Base-by-base conservation (phyloP, 1,284 basidiomycete species). In the Ganoderma resinaceum region DNA sequence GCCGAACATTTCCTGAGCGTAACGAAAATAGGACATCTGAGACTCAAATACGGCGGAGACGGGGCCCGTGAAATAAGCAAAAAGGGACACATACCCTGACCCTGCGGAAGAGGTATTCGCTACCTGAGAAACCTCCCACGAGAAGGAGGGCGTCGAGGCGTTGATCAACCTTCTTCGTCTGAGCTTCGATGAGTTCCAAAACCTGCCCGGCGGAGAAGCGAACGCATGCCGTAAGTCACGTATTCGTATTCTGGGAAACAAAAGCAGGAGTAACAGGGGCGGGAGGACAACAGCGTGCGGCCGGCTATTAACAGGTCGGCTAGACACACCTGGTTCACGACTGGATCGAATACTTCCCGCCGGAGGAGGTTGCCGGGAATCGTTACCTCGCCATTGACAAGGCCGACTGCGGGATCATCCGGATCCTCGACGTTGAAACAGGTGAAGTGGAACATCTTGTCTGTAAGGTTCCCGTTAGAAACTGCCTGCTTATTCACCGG, bases 51-150 rank as follows among this genome's bases (percentile, higher is more conserved):
- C 8, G 2, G 20, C 18, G 31, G n/a, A 23, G n/a, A 26, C 42
- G 29, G 29, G 46, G 38, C 31, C 35, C 35, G 42, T 37, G 55
- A 43, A 38, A 61, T 52, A 18, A 11, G 37, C 35, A 52, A 18
- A 42, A 33, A 65, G 55, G 61, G 38, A 18, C 57, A 81, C 83
- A 74, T 72, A 91, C 92, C 83, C 93, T 85, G 46, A 94, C 89
- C 71, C 87, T 86, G 75, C 87, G 85, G 79, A 91, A 93, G 68
- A 94, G 81, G 78, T 95, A 94, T 76, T 92, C 89, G 78, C 91
- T 92, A 14, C 90, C 92, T 57, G 93, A 91, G 79, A 95, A 95
- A 65, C 94, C 94, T 80, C 94, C 93, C 75, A 95, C 94, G 74
- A 95, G 87, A 72, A 95, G 86, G 43, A 95, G 80, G 20, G 92